Base-by-base conservation (phyloP, 176 grass and related monocot species). In the Aechmea fasciata region DNA sequence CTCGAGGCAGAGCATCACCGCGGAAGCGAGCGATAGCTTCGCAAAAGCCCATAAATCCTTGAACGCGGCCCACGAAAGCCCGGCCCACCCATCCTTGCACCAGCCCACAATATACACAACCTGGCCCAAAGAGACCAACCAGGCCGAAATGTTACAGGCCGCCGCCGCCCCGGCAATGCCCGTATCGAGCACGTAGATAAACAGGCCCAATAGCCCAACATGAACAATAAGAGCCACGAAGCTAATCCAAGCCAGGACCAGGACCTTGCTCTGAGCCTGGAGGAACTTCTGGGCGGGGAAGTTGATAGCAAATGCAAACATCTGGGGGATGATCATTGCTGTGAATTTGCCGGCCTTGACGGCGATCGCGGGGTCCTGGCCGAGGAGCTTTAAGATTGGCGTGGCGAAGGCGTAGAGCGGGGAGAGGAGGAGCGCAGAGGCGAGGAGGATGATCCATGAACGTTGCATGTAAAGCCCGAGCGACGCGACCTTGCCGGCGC, bases 1-100 rank as follows among this genome's bases (percentile, higher is more conserved):
- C 80, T 93, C 86, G 10, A 93, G 57, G 79, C 90, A 88, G 23
- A 96, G 68, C 92, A 96, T 96, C 9, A 96, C 64, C 1, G 88
- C 85, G 10, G 85, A 91, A 9, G 88, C 83, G 74, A 96, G 10
- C 26, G 88, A 96, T 52, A 96, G 77, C 75, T 47, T 91, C 64
- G 86, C 55, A 61, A 91, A 88, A 24, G 59, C 71, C 18, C 29
- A 49, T 18, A 96, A 85, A 49, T 75, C 80, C 7, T 66, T 48
- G 81, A 91, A 86, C 26, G 91, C 82, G 3, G 63, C 63, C 49
- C 41, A 12, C 9, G 87, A 88, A 67, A 96, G 84, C 61, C 87
- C 91, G 2, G 69, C 79, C 91, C 87, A 96, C 2, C 83, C 76
- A 11, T 79, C 87, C 0, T 75, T 78, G 69, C 84, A 96, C 25